Evolutionary conservation across 1,284 basidiomycete species (phyloP).

Genomic region (Malassezia sp.): DNA sequence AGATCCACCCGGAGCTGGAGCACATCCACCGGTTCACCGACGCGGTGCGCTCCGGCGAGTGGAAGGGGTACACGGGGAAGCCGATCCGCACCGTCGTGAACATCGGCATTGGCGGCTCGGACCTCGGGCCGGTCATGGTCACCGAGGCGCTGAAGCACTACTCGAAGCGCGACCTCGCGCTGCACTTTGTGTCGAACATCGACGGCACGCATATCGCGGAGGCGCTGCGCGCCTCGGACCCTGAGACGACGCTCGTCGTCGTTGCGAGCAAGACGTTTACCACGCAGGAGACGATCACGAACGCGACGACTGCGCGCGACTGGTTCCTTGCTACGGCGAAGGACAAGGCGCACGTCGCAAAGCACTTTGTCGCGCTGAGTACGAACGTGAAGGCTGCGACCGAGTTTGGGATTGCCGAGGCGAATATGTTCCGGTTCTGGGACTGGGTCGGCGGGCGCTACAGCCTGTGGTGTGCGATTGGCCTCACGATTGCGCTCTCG

Average conservation of each 20-base stretch:
- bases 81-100: constrained; percentile 87
- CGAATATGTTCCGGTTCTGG: constrained; percentile 99
- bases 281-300: constrained; percentile 98
- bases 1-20: constrained; percentile 70
- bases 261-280: constrained; percentile 98
- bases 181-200: constrained; percentile 92
- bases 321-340: constrained; percentile 78
- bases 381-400: constrained; percentile 92
- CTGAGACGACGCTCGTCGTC: constrained; percentile 91
- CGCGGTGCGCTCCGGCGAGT: constrained; percentile 67
- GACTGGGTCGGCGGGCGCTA: constrained; percentile 99
- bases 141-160: constrained; percentile 92
- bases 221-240: constrained; percentile 67
- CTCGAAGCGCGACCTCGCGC: constrained; percentile 72
- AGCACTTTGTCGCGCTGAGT: constrained; percentile 95
- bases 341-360: constrained; percentile 76
- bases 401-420: constrained; percentile 78
- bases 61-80: constrained; percentile 97
- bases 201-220: constrained; percentile 95
- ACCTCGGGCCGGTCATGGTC: constrained; percentile 96
- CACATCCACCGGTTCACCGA: constrained; percentile 89
- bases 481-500: constrained; percentile 79
- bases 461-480: constrained; percentile 96
- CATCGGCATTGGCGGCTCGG: constrained; percentile 96
- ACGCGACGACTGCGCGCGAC: constrained; percentile 79